Base-by-base conservation (phyloP, 2,329 filamentous ascomycete genomes). In the Plenodomus biglobosus region DNA sequence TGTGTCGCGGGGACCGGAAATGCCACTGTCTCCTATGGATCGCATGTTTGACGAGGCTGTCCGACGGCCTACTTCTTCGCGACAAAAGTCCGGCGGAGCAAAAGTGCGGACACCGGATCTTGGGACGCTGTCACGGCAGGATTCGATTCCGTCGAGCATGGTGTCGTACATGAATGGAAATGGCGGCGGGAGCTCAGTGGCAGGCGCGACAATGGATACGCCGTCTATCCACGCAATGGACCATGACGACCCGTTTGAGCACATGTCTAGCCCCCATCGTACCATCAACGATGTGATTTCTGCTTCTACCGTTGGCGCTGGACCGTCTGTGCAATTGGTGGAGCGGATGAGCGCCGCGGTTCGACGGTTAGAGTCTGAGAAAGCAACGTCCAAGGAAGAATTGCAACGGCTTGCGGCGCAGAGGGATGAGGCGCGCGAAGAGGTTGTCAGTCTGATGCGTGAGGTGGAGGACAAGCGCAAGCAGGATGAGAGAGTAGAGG, bases 331-430 rank as follows among this genome's bases (percentile, higher is more conserved):
- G 1, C 92, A 97, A 73, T 82, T 99, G 1, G 92, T 99, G 15
- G 94, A 97, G 74, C 84, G 92, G 44, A 95, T 99, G 90, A 95
- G 89, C 65, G 90, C 92, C 2, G 90, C 91, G 0, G 92, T 99
- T 38, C 87, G 94, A 8, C 84, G 92, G 5, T 78, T 99, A 0
- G 94, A 99, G 68, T 90, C 85, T 40, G 94, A 99, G 68, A 95
- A 95, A 67, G 89, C 94, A 1, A 88, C 87, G 1, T 85, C 86
- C 13, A 90, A 88, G 64, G 94, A 99, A 67, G 94, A 99, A 70
- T 79, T 96, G 56, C 78, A 81, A 0, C 80, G 92, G 7, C 81
- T 99, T 16, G 85, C 85, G 5, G 79, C 81, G n/a, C 94, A 99
- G 71, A 82, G 94, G 39, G 94, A 99, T 65, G 91, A 96, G 68